These are phyloP conservation scores for Lonicera japonica DNA, from an alignment of 129 eudicot species.

Conservation along the genomic window DNA sequence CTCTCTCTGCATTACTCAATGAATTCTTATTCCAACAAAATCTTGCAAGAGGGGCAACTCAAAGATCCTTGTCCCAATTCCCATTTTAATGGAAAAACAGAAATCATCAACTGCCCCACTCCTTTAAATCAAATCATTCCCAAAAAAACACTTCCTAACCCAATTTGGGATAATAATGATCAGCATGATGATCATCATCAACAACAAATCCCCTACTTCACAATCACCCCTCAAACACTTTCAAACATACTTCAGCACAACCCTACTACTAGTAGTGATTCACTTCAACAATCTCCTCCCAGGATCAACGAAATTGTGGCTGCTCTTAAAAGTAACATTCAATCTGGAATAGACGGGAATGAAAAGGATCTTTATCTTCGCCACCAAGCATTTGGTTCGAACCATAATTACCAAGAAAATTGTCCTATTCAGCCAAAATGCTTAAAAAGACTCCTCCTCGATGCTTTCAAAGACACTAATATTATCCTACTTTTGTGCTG, in stretches of 20 bases:
- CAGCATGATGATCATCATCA: constrained; percentile 3
- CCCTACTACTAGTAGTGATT: neutral
- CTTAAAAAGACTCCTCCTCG: neutral
- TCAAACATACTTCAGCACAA: neutral
- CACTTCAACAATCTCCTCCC: neutral
- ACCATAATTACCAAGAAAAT: neutral
- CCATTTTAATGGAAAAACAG: neutral
- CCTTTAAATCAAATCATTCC: neutral
- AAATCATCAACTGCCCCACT: neutral
- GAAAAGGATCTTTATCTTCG: constrained; percentile 10
- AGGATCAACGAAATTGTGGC: neutral
- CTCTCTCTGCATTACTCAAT: neutral
- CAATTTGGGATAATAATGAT: neutral
- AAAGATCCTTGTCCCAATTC: neutral
- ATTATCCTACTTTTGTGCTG: constrained; percentile 24
- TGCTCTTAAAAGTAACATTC: constrained; percentile 1
- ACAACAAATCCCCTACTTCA: constrained; percentile 9
- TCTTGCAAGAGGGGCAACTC: neutral
- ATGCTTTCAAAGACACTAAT: constrained; percentile 11
- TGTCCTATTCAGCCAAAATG: neutral
- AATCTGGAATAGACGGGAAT: constrained; percentile 13
- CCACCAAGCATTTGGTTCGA: constrained; percentile 18
- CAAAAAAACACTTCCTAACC: neutral
- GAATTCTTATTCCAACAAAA: neutral
- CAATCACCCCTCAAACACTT: constrained; percentile 9